These are phyloP conservation scores for Hypoxylon sp. DNA, from an alignment of 2,329 filamentous ascomycete species.

Conservation along the genomic window DNA sequence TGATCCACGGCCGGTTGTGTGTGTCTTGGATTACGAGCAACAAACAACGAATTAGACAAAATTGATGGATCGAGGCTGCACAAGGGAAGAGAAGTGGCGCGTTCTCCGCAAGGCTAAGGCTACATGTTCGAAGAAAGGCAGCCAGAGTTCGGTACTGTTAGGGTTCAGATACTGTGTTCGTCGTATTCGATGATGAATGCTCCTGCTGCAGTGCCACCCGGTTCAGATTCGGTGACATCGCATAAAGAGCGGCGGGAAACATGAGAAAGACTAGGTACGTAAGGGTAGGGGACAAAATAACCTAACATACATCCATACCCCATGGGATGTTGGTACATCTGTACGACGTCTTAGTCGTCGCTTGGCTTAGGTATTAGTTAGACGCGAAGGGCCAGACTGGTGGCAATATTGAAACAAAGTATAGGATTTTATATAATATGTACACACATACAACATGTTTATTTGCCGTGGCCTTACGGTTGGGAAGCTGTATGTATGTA, in stretches of 20 bases:
- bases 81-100: constrained; percentile 23
- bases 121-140: constrained; percentile 26
- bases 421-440: not conserved
- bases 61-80: constrained; percentile 22
- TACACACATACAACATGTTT: constrained; percentile 7
- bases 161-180: constrained; percentile 30
- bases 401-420: constrained; percentile 18
- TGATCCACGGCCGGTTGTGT: constrained; percentile 30
- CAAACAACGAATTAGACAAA: constrained; percentile 27
- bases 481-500: not conserved
- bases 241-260: constrained; percentile 40
- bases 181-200: constrained; percentile 34
- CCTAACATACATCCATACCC: constrained; percentile 17
- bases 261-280: constrained; percentile 22
- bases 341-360: not conserved
- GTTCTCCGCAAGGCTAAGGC: constrained; percentile 42
- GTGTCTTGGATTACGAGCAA: constrained; percentile 34
- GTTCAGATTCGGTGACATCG: constrained; percentile 44
- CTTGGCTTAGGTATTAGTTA: constrained; percentile 11
- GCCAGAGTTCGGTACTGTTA: constrained; percentile 25
- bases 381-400: constrained; percentile 22
- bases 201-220: constrained; percentile 39
- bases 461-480: constrained; percentile 16
- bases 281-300: constrained; percentile 27
- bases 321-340: constrained; percentile 10